Conservation (phyloP, 306 rosid genomes). For the Prunus davidiana region DNA sequence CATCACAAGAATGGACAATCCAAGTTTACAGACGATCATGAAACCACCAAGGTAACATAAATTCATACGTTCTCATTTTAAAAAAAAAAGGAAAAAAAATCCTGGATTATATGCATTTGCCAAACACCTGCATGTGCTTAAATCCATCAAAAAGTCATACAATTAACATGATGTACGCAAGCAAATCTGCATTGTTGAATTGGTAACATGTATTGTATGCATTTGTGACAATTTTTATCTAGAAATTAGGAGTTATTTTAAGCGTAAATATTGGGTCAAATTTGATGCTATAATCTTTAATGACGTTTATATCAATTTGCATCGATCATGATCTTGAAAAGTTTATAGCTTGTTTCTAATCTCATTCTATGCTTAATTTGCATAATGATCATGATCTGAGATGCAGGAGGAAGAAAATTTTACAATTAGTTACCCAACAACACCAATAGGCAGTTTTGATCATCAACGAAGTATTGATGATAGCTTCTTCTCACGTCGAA, state of each 20-base stretch:
- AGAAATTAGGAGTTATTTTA: too few relatives aligned
- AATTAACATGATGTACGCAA: background rate
- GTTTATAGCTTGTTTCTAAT: background rate
- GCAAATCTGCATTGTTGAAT: background rate
- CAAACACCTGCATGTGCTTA: background rate
- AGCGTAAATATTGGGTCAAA: background rate
- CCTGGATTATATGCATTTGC: background rate
- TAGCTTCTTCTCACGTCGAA: conserved; percentile 35
- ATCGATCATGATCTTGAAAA: background rate
- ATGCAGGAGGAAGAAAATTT: conserved; percentile 18
- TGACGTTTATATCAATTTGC: background rate
- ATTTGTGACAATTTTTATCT: too few relatives aligned
- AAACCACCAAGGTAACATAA: conserved; percentile 23
- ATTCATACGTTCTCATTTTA: background rate
- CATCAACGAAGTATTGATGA: conserved; percentile 46
- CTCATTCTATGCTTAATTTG: background rate
- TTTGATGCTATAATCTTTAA: background rate
- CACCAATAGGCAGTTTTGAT: conserved; percentile 13
- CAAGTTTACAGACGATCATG: conserved; percentile 7
- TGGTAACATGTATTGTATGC: background rate
- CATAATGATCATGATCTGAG: background rate
- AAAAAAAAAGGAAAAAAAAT: background rate
- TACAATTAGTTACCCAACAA: conserved; percentile 26
- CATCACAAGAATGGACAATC: conserved; percentile 12
- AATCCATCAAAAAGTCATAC: background rate